Evolutionary conservation across 2,329 filamentous ascomycete species (phyloP).

Genomic region (Alternaria arborescens): DNA sequence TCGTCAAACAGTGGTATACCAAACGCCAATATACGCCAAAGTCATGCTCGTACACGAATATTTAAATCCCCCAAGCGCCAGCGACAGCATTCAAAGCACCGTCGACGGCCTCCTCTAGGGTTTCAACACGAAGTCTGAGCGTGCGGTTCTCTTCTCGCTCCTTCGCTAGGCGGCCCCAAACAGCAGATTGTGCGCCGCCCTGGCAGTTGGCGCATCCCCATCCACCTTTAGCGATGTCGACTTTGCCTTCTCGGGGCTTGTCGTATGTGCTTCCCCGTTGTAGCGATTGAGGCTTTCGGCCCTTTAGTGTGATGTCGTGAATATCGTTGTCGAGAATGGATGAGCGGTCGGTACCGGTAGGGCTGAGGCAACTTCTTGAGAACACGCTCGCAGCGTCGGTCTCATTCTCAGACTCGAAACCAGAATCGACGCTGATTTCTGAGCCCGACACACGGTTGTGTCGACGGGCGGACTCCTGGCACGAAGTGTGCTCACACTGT

Average conservation of each 20-base stretch:
- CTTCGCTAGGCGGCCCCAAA: slow-evolving; percentile 62
- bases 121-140: slow-evolving; percentile 61
- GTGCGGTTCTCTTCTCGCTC: slow-evolving; percentile 65
- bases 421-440: slow-evolving; percentile 60
- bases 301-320: slow-evolving; percentile 38
- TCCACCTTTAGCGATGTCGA: slow-evolving; percentile 33
- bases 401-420: slow-evolving; percentile 67
- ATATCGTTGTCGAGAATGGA: slow-evolving; percentile 49
- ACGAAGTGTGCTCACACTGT: slow-evolving; percentile 27
- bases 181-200: slow-evolving; percentile 51
- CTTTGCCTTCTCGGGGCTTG: slow-evolving; percentile 54
- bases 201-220: slow-evolving; percentile 49
- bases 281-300: slow-evolving; percentile 42
- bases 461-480: slow-evolving; percentile 30
- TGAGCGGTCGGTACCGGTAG: slow-evolving; percentile 44
- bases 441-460: slow-evolving; percentile 48
- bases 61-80: slow-evolving; percentile 41
- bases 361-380: slow-evolving; percentile 51
- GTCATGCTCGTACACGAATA: slow-evolving; percentile 9
- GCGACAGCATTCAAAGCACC: slow-evolving; percentile 64
- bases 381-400: slow-evolving; percentile 56
- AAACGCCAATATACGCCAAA: slow-evolving; percentile 15
- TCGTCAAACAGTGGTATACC: slow-evolving; percentile 8
- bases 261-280: slow-evolving; percentile 46
- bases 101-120: slow-evolving; percentile 64